phyloP scores from a whole-genome alignment of 2,329 filamentous ascomycete species.

The Shiraia sp. region DNA sequence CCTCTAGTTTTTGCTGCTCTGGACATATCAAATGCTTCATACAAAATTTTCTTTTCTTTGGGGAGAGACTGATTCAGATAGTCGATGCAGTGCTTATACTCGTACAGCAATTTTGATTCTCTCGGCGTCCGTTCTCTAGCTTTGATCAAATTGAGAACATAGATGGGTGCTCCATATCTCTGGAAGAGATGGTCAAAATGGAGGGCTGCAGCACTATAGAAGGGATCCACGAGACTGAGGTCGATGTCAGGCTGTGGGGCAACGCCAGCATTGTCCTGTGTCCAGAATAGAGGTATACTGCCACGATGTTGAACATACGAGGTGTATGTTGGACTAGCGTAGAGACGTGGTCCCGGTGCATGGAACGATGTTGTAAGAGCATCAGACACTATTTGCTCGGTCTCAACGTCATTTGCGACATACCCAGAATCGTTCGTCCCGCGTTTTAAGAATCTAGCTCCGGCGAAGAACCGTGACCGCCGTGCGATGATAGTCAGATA shows the following conservation, averaged over 20 bases:
- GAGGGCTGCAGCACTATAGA: slow-evolving; percentile 87
- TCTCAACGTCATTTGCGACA: slow-evolving; percentile 98
- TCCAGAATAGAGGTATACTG: slow-evolving; percentile 97
- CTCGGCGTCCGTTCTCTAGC: slow-evolving; percentile 82
- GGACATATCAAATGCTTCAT: slow-evolving; percentile 98
- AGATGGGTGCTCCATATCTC: slow-evolving; percentile 89
- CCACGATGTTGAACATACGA: slow-evolving; percentile 97
- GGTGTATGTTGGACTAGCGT: slow-evolving; percentile 87
- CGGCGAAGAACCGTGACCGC: slow-evolving; percentile 89
- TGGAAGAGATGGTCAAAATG: slow-evolving; percentile 96
- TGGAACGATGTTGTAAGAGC: slow-evolving; percentile 95
- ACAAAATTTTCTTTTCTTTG: slow-evolving; percentile 79
- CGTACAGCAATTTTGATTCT: slow-evolving; percentile 86
- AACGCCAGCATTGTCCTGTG: slow-evolving; percentile 92
- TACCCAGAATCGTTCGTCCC: slow-evolving; percentile 94
- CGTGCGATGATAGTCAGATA: slow-evolving; percentile 94
- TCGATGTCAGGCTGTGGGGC: slow-evolving; percentile 96
- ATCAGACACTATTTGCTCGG: slow-evolving; percentile 96
- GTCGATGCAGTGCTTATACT: slow-evolving; percentile 83
- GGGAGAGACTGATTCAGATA: slow-evolving; percentile 97
- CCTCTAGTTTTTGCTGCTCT: slow-evolving; percentile 87
- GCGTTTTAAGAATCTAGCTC: slow-evolving; percentile 90
- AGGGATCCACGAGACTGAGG: slow-evolving; percentile 92
- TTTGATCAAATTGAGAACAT: slow-evolving; percentile 88
- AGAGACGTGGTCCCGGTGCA: slow-evolving; percentile 81